Evolutionary conservation across 345 rosid genomes (phyloP), one percentile per base, ranked within the genome.

Genomic region (Brassica rapa): DNA sequence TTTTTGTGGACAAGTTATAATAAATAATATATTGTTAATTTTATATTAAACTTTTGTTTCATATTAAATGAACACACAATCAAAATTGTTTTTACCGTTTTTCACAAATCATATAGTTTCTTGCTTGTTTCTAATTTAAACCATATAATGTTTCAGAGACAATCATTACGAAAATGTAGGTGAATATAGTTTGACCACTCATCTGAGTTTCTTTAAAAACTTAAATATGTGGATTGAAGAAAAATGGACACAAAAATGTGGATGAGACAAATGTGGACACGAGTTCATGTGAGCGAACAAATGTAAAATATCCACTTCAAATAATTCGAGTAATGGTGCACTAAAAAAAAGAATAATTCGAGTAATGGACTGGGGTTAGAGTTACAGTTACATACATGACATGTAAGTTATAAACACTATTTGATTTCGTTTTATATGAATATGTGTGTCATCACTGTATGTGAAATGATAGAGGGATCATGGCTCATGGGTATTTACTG

Each of bases 401-500:
- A 4, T 46, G 55, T 4, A n/a, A 43, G 55, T 46, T 46, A 46
- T 46, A 46, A 46, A 46, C 1, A 46, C 55, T 55, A 16, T 16
- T 19, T 55, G 21, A 1, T 43, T 25, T 9, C 61, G 14, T 25
- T 25, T 15, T 37, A 39, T 39, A 11, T 43, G 51, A 43, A 43
- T 43, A 43, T 43, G 51, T 43, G 51, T 43, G 15, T 43, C 51
- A 43, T 19, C 21, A 43, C 15, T 43, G 37, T 33, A 24, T 1
- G 8, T 56, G 32, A 59, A 14, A 39, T 23, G n/a, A 57, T 3
- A 35, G 76, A 72, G 10, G 59, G 66, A 57, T 57, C 14, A 71
- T 71, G 75, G 66, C 21, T 19, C 21, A 19, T 71, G 75, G 66
- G 68, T 61, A 65, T 65, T 71, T 78, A 72, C 77, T 56, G 72